Base-by-base conservation (phyloP, 495 filamentous ascomycete genomes). In the Aspergillus mulundensis region DNA sequence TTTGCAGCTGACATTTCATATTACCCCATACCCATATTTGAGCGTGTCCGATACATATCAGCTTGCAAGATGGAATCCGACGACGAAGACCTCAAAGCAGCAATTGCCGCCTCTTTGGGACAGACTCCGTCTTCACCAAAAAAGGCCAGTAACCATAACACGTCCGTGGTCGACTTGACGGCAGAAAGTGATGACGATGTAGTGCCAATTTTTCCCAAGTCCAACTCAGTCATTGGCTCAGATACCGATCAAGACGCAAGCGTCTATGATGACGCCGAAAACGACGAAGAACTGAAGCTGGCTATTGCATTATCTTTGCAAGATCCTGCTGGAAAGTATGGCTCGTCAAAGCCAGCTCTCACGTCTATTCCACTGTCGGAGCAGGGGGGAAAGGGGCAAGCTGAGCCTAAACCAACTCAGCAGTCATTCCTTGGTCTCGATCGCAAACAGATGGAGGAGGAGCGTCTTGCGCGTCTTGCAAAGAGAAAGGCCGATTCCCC, bases 381-480 rank as follows among this genome's bases (percentile, higher is more conserved):
- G 21, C 44, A 40, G 21, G 32, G 25, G 21, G 39, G 20, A 24
- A 21, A 30, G 36, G 40, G 12, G 3, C 20, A 40, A 40, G 19
- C 16, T 46, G 1, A 51, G 16, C 14, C 34, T n/a, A 7, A 48
- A 14, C 47, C 48, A 68, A 25, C 19, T 19, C 11, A 14, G 7
- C 10, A 21, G 11, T 66, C 75, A 5, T 40, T 82, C 0, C 50
- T 77, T 3, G 84, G 82, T 0, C 67, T 91, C 0, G 80, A 95
- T 68, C 81, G 91, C 10, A 88, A 87, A 66, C 77, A 85, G 56
- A 94, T 96, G 90, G 93, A 97, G 60, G 74, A 85, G 62, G 93
- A 95, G 62, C 81, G 93, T 19, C 78, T 96, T 8, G 86, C 85
- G 16, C 79, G 92, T 36, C 56, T 80, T 5, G 69, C 73, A 18